These are phyloP conservation scores for Brassica incana DNA, from an alignment of 345 rosid species.

Conservation along the genomic window DNA sequence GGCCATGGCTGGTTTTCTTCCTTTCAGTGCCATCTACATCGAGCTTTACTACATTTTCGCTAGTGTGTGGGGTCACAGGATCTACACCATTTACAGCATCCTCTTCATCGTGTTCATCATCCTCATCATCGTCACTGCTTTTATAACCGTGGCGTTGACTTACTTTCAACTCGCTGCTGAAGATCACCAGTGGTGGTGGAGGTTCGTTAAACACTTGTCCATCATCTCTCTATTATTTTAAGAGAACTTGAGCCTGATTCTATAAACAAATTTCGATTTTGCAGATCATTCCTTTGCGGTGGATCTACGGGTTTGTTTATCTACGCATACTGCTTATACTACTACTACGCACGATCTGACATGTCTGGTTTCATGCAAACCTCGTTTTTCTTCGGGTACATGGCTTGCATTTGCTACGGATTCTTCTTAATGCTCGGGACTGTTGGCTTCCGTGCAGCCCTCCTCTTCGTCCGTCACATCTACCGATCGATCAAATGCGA, in stretches of 20 bases:
- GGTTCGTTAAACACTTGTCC: conserved; percentile 23
- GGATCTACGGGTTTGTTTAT: conserved; percentile 52
- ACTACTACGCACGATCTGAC: conserved; percentile 45
- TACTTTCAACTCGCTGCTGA: conserved; percentile 64
- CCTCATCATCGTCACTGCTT: conserved; percentile 60
- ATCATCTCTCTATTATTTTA: too few species aligned
- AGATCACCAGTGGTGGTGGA: conserved; percentile 71
- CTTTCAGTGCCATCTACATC: conserved; percentile 54
- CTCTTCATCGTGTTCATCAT: conserved; percentile 62
- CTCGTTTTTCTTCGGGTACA: conserved; percentile 56
- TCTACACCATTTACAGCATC: conserved; percentile 63
- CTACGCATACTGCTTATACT: conserved; percentile 50
- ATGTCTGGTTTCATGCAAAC: conserved; percentile 58
- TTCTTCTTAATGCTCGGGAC: conserved; percentile 53
- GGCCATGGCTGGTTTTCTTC: conserved; percentile 47
- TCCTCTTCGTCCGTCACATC: conserved; percentile 50
- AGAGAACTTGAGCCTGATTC: background rate
- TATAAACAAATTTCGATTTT: background rate
- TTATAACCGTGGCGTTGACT: conserved; percentile 54
- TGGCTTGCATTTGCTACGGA: conserved; percentile 54
- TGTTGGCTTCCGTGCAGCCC: conserved; percentile 48
- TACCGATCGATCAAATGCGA: conserved; percentile 15
- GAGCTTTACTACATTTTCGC: conserved; percentile 68
- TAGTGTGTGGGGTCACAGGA: conserved; percentile 72
- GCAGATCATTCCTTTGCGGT: conserved; percentile 50